Conservation (phyloP, 148 eudicot species). For the Cornus kousa region DNA sequence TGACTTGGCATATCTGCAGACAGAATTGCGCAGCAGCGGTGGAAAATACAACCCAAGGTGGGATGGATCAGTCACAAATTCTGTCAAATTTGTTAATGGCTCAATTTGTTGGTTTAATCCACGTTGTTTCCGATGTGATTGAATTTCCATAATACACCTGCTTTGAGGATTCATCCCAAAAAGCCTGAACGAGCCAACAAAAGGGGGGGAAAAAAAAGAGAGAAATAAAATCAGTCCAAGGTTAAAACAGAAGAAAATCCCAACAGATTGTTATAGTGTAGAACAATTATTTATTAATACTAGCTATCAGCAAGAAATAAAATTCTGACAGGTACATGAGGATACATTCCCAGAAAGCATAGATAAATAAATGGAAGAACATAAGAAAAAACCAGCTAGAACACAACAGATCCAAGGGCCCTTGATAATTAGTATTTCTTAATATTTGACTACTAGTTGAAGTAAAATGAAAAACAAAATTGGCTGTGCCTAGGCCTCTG, state of each 20-base stretch:
- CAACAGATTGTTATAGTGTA: background rate
- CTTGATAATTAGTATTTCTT: background rate
- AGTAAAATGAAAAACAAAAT: too few relatives aligned
- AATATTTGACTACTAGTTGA: background rate
- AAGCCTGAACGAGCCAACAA: constrained; percentile 77
- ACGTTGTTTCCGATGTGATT: constrained; percentile 75
- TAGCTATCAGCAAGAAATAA: background rate
- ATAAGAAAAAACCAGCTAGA: background rate
- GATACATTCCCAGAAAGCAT: background rate
- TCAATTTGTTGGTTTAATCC: constrained; percentile 63
- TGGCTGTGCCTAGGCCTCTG: background rate
- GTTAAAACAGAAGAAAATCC: constrained; percentile 1
- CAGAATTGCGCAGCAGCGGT: too few relatives aligned
- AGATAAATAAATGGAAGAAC: background rate
- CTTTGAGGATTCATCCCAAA: constrained; percentile 82
- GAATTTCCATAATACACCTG: constrained; percentile 79
- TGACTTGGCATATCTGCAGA: too few relatives aligned
- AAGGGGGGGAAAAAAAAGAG: background rate
- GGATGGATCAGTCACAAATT: background rate
- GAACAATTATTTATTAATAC: background rate
- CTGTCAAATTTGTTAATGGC: background rate
- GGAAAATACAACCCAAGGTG: background rate
- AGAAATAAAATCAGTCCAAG: background rate
- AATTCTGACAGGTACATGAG: background rate
- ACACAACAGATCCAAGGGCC: background rate